A percentile compares a stretch with the other conserved stretches of the same genome.
These are phyloP conservation scores for Tulasnella sp. DNA, from an alignment of 768 basidiomycete species.

Conservation along the genomic window DNA sequence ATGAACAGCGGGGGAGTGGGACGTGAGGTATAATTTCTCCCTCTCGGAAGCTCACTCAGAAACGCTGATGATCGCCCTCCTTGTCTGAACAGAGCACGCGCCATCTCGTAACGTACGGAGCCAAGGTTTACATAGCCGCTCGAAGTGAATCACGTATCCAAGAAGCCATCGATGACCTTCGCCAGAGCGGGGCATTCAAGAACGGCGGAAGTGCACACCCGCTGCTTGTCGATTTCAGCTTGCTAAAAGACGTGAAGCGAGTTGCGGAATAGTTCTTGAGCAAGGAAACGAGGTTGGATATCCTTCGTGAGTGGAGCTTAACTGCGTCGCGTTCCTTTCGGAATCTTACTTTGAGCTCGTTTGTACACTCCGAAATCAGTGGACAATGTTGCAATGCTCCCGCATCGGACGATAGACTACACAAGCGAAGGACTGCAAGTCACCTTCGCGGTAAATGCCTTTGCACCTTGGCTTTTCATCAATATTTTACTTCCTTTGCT, in stretches of 20 bases:
- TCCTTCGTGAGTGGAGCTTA: constrained; percentile 34
- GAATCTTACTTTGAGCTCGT: too few species aligned
- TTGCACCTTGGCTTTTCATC: constrained; percentile 47
- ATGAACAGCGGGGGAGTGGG: neutral
- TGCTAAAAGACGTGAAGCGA: constrained; percentile 35
- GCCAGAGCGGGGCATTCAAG: constrained; percentile 27
- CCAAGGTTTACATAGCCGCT: constrained; percentile 31
- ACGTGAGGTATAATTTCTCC: constrained; percentile 13
- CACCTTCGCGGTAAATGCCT: constrained; percentile 24
- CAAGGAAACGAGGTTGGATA: constrained; percentile 42
- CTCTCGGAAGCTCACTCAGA: neutral
- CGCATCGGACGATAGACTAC: neutral
- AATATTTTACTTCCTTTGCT: constrained; percentile 42
- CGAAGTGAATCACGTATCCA: constrained; percentile 26
- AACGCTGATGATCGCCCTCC: neutral
- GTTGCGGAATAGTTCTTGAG: constrained; percentile 39
- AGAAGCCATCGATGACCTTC: constrained; percentile 27
- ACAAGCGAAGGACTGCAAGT: constrained; percentile 9
- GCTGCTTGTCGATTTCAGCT: constrained; percentile 40
- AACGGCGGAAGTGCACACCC: constrained; percentile 37
- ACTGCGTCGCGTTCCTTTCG: neutral
- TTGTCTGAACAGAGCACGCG: constrained; percentile 24
- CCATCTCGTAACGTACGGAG: constrained; percentile 30
- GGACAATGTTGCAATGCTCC: constrained; percentile 45
- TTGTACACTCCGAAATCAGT: constrained; percentile 27